A percentile compares a stretch with the other conserved stretches of the same genome.
Evolutionary conservation across 2,329 filamentous ascomycete species (phyloP).

Genomic region (Xylariales sp.): DNA sequence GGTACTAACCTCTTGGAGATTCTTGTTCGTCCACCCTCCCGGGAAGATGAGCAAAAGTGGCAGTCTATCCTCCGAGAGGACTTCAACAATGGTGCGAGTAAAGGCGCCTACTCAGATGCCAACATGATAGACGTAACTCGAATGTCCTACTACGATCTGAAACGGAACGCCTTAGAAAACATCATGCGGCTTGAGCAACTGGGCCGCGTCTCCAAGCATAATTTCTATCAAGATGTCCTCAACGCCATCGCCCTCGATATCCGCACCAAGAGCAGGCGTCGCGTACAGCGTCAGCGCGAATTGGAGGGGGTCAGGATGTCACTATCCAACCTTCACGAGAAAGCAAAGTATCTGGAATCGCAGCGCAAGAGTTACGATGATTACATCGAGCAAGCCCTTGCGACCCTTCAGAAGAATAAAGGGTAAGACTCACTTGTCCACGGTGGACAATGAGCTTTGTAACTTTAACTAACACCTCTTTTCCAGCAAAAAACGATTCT

Average conservation of each 20-base stretch:
- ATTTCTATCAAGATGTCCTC: conserved; percentile 95
- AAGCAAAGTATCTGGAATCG: conserved; percentile 88
- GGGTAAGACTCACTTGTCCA: conserved; percentile 51
- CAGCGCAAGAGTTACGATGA: conserved; percentile 98
- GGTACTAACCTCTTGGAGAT: conserved; percentile 93
- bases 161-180: conserved; percentile 89
- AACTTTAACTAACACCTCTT: neutral
- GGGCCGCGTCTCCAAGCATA: conserved; percentile 83
- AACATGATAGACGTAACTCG: conserved; percentile 86
- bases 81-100: conserved; percentile 61
- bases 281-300: conserved; percentile 88
- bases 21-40: conserved; percentile 79
- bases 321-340: conserved; percentile 70
- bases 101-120: conserved; percentile 83
- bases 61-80: conserved; percentile 76
- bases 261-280: conserved; percentile 88
- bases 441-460: too few relatives aligned
- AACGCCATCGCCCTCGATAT: conserved; percentile 97
- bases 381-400: conserved; percentile 98
- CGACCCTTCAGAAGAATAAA: conserved; percentile 94
- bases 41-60: conserved; percentile 91
- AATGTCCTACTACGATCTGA: conserved; percentile 88
- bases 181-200: conserved; percentile 83
- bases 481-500: conserved; percentile 82
- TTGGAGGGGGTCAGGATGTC: conserved; percentile 79